Percentiles rank a stretch among this genome's conserved stretches.
Evolutionary conservation across 306 rosid species (phyloP).

Genomic region (Acmispon strigosus): DNA sequence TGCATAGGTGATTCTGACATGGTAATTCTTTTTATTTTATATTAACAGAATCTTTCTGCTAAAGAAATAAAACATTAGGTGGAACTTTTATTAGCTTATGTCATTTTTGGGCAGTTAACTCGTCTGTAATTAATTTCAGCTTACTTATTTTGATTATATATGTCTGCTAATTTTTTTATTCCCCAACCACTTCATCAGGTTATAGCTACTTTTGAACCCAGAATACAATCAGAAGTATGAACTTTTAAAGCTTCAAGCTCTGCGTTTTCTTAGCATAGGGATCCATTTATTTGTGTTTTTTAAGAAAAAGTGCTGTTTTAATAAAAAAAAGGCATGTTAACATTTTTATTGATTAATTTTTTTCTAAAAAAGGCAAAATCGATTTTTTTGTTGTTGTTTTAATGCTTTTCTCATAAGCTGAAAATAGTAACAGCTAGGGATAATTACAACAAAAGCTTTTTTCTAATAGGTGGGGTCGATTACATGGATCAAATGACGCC

Average conservation of each 20-base stretch:
- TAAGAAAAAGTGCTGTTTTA: background rate
- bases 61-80: background rate
- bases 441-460: too few species aligned
- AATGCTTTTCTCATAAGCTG: background rate
- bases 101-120: background rate
- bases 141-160: background rate
- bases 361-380: background rate
- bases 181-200: background rate
- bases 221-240: background rate
- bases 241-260: background rate
- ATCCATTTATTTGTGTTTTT: background rate
- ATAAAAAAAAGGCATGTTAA: background rate
- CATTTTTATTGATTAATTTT: background rate
- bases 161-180: background rate
- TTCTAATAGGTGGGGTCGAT: too few species aligned
- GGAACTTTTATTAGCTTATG: background rate
- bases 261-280: background rate
- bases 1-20: slow-evolving; percentile 25
- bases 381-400: background rate
- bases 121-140: background rate
- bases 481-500: too few species aligned
- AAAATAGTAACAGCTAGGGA: too few species aligned
- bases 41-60: background rate
- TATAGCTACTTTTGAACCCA: background rate
- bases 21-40: slow-evolving; percentile 32